Evolutionary conservation across 345 rosid genomes (phyloP).

Genomic region (Camelina hispida): DNA sequence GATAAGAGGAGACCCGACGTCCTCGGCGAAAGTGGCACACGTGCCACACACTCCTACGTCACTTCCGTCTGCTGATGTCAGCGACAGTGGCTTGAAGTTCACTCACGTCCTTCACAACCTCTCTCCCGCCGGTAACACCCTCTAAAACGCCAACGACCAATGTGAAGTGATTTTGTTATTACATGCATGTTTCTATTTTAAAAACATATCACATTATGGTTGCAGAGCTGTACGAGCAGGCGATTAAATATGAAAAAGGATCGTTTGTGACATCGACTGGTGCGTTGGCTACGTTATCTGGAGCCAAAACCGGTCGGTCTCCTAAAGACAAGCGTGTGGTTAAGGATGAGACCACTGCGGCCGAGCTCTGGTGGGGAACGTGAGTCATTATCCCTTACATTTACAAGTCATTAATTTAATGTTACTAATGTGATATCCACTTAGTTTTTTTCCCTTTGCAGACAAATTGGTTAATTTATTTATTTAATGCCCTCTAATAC

Average conservation of each 20-base stretch:
- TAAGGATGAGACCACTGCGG: conserved; percentile 64
- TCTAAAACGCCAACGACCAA: not conserved
- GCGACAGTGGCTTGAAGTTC: conserved; percentile 89
- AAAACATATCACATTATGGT: not conserved
- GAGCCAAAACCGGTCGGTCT: conserved; percentile 89
- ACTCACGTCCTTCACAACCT: conserved; percentile 96
- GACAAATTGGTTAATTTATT: too few relatives aligned
- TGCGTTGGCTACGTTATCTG: conserved; percentile 87
- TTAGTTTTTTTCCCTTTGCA: not conserved
- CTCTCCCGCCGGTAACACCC: conserved; percentile 81
- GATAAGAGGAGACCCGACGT: conserved; percentile 84
- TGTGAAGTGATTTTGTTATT: not conserved
- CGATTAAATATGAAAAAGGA: conserved; percentile 79
- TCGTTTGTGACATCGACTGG: conserved; percentile 81
- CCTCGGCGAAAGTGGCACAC: conserved; percentile 49
- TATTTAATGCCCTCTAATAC: too few relatives aligned
- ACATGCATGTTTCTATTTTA: not conserved
- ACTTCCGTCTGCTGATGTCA: conserved; percentile 64
- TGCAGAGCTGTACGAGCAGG: conserved; percentile 88
- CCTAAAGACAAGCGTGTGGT: conserved; percentile 96
- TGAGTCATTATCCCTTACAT: too few relatives aligned
- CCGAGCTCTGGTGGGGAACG: conserved; percentile 97
- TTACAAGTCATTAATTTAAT: too few relatives aligned
- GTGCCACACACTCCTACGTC: conserved; percentile 49
- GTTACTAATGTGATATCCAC: not conserved